phyloP scores from a whole-genome alignment of 2,329 filamentous ascomycete genomes.

The Teratosphaeria gauchensis region DNA sequence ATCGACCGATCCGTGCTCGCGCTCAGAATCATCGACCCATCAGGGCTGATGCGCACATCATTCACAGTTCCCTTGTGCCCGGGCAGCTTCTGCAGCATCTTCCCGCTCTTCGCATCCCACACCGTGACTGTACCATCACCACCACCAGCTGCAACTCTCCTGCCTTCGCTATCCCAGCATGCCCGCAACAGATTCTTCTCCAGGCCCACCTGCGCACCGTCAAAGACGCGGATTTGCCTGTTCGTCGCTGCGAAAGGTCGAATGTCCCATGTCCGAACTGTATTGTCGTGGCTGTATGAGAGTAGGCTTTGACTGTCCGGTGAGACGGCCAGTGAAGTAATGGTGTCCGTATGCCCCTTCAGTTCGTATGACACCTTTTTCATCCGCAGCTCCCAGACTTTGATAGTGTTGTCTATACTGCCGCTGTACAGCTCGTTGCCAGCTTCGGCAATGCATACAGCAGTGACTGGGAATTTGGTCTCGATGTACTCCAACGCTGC shows the following conservation, averaged over 20 bases:
- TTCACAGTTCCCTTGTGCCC: conserved; percentile 95
- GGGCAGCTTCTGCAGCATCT: conserved; percentile 86
- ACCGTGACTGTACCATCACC: conserved; percentile 85
- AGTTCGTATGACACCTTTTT: conserved; percentile 80
- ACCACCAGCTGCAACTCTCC: conserved; percentile 78
- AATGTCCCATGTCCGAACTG: conserved; percentile 91
- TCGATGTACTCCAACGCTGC: conserved; percentile 78
- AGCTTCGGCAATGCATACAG: conserved; percentile 81
- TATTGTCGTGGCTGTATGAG: conserved; percentile 89
- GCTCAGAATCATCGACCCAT: conserved; percentile 58
- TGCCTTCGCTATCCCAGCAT: conserved; percentile 80
- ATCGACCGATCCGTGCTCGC: conserved; percentile 27
- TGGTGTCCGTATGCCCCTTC: conserved; percentile 80
- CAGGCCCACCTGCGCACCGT: conserved; percentile 76
- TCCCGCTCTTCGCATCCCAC: conserved; percentile 83
- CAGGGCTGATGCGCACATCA: conserved; percentile 81
- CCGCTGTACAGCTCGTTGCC: conserved; percentile 93
- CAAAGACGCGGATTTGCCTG: conserved; percentile 75
- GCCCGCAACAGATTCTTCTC: conserved; percentile 88
- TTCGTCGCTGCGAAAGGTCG: conserved; percentile 86
- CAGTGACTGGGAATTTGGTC: conserved; percentile 86
- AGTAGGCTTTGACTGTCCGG: conserved; percentile 84
- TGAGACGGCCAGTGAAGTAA: conserved; percentile 84
- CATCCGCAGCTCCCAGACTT: conserved; percentile 93
- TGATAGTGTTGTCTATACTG: conserved; percentile 94